Percentiles rank a stretch among this genome's conserved stretches.
These are phyloP conservation scores for Tetrapisispora pingtungensis DNA, from an alignment of 805 yeast species.

Conservation along the genomic window DNA sequence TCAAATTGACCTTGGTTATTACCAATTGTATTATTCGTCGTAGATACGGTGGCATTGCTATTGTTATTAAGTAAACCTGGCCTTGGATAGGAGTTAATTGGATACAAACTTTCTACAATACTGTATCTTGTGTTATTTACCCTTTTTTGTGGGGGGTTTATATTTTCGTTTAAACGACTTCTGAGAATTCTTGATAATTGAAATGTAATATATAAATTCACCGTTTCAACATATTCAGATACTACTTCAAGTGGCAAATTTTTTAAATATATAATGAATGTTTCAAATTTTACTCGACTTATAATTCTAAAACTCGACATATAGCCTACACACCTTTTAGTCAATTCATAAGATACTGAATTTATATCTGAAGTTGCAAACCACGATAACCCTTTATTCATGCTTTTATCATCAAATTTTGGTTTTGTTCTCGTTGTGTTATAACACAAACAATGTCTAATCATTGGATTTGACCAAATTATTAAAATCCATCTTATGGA, in stretches of 20 bases:
- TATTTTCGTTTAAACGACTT: neutral
- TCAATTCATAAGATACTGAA: conserved; percentile 52
- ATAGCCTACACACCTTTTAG: conserved; percentile 61
- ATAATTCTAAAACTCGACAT: conserved; percentile 32
- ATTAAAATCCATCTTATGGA: conserved; percentile 53
- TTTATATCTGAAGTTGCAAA: conserved; percentile 39
- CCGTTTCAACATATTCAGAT: conserved; percentile 45
- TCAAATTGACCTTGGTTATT: neutral
- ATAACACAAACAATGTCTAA: conserved; percentile 35
- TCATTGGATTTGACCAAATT: conserved; percentile 57
- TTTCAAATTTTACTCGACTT: neutral
- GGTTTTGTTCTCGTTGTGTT: conserved; percentile 4
- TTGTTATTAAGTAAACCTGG: neutral
- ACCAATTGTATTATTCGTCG: neutral
- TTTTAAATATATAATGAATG: conserved; percentile 8
- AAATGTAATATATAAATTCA: conserved; percentile 71
- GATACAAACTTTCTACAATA: neutral
- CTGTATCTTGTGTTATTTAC: neutral
- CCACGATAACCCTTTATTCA: neutral
- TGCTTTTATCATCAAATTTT: conserved; percentile 12
- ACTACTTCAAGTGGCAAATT: conserved; percentile 33
- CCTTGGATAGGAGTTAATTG: neutral
- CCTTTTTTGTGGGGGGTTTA: neutral
- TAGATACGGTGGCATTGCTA: neutral
- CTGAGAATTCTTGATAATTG: conserved; percentile 47